phyloP scores from a whole-genome alignment of 192 early-diverging fungal genomes.

The Backusella tuberculispora region DNA sequence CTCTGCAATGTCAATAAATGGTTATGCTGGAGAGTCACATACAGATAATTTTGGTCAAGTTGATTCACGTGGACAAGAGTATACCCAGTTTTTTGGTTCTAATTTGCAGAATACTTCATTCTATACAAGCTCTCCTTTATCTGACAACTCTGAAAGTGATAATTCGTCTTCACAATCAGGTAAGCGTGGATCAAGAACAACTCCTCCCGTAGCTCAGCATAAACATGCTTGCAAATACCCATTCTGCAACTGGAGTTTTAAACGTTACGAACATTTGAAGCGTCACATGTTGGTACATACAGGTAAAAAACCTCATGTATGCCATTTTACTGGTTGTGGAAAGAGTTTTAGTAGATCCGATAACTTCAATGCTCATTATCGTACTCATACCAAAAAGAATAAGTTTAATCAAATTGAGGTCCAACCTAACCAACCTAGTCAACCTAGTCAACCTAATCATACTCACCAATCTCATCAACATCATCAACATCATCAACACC shows the following conservation, averaged over 20 bases:
- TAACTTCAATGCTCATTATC: constrained; percentile 77
- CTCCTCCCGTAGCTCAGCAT: constrained; percentile 28
- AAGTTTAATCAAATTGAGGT: background rate
- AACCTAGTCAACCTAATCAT: background rate
- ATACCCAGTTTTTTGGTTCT: background rate
- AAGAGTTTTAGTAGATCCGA: constrained; percentile 83
- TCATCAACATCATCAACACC: background rate
- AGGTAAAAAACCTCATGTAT: constrained; percentile 71
- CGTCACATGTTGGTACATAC: constrained; percentile 80
- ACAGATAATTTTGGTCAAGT: background rate
- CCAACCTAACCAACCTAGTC: background rate
- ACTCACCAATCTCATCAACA: background rate
- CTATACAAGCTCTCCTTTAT: constrained; percentile 6
- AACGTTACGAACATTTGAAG: constrained; percentile 81
- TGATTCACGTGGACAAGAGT: constrained; percentile 1
- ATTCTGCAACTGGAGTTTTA: constrained; percentile 65
- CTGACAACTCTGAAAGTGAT: background rate
- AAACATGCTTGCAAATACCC: constrained; percentile 49
- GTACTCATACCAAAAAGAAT: constrained; percentile 69
- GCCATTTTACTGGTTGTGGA: constrained; percentile 71
- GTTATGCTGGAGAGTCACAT: background rate
- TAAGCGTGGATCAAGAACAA: background rate
- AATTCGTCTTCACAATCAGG: background rate
- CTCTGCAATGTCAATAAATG: background rate
- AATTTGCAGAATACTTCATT: constrained; percentile 5